phyloP scores from a whole-genome alignment of 2,329 filamentous ascomycete genomes.

The Arthroderma sp. region DNA sequence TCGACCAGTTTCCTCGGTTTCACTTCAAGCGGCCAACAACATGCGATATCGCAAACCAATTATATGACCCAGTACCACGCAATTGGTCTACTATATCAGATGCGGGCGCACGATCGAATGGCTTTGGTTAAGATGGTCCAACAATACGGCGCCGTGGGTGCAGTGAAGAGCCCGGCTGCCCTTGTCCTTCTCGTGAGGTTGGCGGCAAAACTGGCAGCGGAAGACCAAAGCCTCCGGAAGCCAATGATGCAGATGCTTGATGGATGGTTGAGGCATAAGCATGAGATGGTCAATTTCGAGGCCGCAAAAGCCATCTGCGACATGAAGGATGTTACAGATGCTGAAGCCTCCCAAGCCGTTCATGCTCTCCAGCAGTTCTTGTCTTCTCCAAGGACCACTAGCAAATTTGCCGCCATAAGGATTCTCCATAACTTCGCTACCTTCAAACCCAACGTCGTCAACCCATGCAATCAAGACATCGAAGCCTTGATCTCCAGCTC shows the following conservation, averaged over 20 bases:
- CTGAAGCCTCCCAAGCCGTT: slow-evolving; percentile 80
- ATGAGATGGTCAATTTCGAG: slow-evolving; percentile 99
- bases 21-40: slow-evolving; percentile 60
- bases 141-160: slow-evolving; percentile 83
- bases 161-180: slow-evolving; percentile 87
- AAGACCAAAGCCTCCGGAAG: slow-evolving; percentile 75
- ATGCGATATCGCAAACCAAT: slow-evolving; percentile 65
- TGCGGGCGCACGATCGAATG: slow-evolving; percentile 96
- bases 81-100: slow-evolving; percentile 92
- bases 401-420: slow-evolving; percentile 92
- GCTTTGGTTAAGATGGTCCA: slow-evolving; percentile 99
- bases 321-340: slow-evolving; percentile 82
- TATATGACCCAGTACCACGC: slow-evolving; percentile 98
- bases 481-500: slow-evolving; percentile 92
- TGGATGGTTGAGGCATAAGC: slow-evolving; percentile 95
- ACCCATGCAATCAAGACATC: slow-evolving; percentile 92
- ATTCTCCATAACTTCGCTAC: slow-evolving; percentile 94
- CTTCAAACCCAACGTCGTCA: slow-evolving; percentile 87
- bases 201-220: slow-evolving; percentile 85
- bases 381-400: slow-evolving; percentile 85
- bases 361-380: slow-evolving; percentile 94
- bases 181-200: slow-evolving; percentile 84
- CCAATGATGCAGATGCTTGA: slow-evolving; percentile 97
- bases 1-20: slow-evolving; percentile 86
- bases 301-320: slow-evolving; percentile 96